Evolutionary conservation across 495 filamentous ascomycete genomes (phyloP), one percentile per base, ranked within the genome.

Genomic region (Hapsidospora chrysogenum): DNA sequence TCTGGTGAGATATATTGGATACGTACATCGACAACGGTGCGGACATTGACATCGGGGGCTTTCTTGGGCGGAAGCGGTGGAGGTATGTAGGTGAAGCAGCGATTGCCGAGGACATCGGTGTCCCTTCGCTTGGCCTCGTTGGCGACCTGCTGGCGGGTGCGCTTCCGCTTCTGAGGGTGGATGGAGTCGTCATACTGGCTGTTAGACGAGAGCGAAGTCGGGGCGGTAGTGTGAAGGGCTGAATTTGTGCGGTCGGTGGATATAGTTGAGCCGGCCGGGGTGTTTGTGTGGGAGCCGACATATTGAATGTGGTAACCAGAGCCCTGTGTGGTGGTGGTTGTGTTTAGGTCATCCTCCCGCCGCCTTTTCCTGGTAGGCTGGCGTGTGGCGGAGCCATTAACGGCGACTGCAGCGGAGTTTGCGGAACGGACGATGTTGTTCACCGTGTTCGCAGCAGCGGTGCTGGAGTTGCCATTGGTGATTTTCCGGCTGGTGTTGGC

Each of bases 31-130:
- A 61, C 62, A 18, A 92, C 61, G 4, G 81, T 72, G 25, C 76
- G 74, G 38, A 96, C 89, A 38, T 76, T 69, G 2, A 97, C 85
- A 38, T 97, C 89, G 44, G 76, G 76, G 7, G 85, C 79, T 56
- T 97, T 97, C 60, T 89, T 84, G 15, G 79, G 77, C 8, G 85
- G 87, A 39, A 78, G 77, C 2, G 84, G 76, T 13, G 87, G 89
- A 14, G 86, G 85, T 17, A 80, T 61, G 46, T 97, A 96, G 41
- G 61, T 76, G 35, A 71, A 64, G 41, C 78, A 85, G 22, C 78
- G 71, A 56, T 86, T 80, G 16, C 69, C 66, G 30, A 69, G 66
- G 31, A 57, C 66, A 43, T 78, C 73, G 23, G 75, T 57, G 49
- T 89, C 78, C 37, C 72, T 65, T 33, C 74, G 63, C 54, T 80